Evolutionary conservation across 1,139 yeast genomes (phyloP), one percentile per base, ranked within the genome.

Genomic region (Maudiozyma humilis): DNA sequence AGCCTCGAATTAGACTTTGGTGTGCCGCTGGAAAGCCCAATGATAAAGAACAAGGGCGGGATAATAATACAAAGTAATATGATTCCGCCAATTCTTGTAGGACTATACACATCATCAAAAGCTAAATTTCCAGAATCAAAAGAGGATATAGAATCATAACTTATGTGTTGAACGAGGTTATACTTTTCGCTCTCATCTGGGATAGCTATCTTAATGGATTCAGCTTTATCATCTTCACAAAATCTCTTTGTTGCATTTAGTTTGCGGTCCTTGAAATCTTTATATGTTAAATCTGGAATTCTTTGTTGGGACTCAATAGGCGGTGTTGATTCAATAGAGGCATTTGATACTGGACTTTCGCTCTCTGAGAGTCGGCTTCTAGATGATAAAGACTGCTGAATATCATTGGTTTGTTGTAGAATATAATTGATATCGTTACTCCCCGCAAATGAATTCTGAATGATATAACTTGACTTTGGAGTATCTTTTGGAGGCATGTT

Each of bases 1-100:
- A 59, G 32, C 19, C 45, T 46, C 23, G 48, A 47, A 40, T 56
- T 55, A 3, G 57, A 46, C 7, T 58, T 36, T 8, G 58, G 57
- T 15, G 43, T 40, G 17, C 41, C 44, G 1, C 42, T 45, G 6
- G 57, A 57, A 10, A 49, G 36, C 7, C 54, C 59, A 16, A 58
- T 47, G 46, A 57, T 46, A 43, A 57, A 59, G 43, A 57, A 57
- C 3, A 58, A 40, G 3, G 63, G 62, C 7, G 64, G 63, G 3
- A 57, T 40, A 2, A 55, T 13, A 23, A 55, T 35, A 34, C 60
- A 56, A 6, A 49, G 19, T 8, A 47, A 10, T 10, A 59, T 18
- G 2, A 55, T 36, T 10, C 44, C 12, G 2, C 49, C 2, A 3
- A 59, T 47, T 35, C 55, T 48, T 36, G 46, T 40, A 3, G 47